Percentiles rank a stretch among this genome's conserved stretches.
These are phyloP conservation scores for Mesembryanthemum crystallinum DNA, from an alignment of 148 eudicot genomes.

Conservation along the genomic window DNA sequence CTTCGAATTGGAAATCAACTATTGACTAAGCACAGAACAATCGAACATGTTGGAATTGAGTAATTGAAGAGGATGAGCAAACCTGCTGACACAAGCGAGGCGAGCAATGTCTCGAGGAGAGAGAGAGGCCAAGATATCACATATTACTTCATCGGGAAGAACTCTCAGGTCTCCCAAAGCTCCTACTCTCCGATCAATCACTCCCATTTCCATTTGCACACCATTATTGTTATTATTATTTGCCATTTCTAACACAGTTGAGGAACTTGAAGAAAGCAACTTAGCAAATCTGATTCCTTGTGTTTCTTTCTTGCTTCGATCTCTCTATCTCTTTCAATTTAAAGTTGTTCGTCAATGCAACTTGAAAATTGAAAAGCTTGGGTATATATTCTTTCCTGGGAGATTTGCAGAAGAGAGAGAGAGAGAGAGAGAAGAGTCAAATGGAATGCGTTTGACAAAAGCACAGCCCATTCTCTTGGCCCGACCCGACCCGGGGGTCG, in stretches of 20 bases:
- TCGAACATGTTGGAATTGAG: not conserved
- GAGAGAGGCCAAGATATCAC: slow-evolving; percentile 42
- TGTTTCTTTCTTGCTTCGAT: too few species aligned
- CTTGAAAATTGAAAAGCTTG: not conserved
- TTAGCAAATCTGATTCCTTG: not conserved
- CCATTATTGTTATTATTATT: slow-evolving; percentile 13
- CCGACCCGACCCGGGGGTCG: slow-evolving; percentile 11
- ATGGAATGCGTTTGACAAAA: not conserved
- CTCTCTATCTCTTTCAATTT: not conserved
- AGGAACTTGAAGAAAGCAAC: not conserved
- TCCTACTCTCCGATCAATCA: slow-evolving; percentile 59
- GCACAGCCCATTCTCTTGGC: not conserved
- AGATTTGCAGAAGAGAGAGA: slow-evolving; percentile 10
- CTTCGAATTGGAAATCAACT: not conserved
- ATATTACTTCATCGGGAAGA: slow-evolving; percentile 71
- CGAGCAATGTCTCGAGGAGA: slow-evolving; percentile 78
- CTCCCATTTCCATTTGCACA: slow-evolving; percentile 27
- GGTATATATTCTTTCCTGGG: not conserved
- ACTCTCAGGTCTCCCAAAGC: slow-evolving; percentile 70
- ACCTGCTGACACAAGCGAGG: slow-evolving; percentile 96
- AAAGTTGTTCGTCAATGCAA: not conserved
- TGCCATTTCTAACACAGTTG: slow-evolving; percentile 2
- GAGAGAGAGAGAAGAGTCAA: not conserved
- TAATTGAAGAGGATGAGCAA: not conserved
- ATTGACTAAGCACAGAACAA: not conserved